A percentile compares a stretch with the other conserved stretches of the same genome.
Conservation (phyloP, 176 grass and related monocot species). For the sorghum (Sorghum bicolor) region DNA sequence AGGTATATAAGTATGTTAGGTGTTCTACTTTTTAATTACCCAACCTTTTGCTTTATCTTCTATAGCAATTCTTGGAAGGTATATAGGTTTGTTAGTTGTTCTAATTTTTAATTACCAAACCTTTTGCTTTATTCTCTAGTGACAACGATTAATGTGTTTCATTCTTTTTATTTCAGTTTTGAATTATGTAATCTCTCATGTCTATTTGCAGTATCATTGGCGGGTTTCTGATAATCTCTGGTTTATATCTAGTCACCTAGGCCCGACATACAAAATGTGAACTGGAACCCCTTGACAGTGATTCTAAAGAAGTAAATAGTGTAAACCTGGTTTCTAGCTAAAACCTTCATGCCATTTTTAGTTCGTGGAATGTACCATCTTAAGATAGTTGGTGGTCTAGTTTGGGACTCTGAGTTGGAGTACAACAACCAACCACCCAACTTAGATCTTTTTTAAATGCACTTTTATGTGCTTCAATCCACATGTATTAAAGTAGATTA, state of each 20-base stretch:
- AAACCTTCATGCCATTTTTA: conserved; percentile 44
- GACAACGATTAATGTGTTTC: neutral
- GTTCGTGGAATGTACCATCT: conserved; percentile 47
- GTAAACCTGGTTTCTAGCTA: conserved; percentile 35
- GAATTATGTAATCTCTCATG: conserved; percentile 20
- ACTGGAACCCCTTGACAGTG: conserved; percentile 27
- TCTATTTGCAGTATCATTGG: conserved; percentile 75
- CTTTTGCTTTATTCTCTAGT: neutral
- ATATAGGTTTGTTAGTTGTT: neutral
- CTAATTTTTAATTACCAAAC: neutral
- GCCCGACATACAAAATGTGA: conserved; percentile 48
- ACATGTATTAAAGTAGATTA: no score
- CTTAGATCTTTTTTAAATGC: no score
- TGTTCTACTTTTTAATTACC: neutral
- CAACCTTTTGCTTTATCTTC: neutral
- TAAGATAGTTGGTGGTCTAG: conserved; percentile 27
- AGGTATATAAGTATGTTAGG: conserved; percentile 53
- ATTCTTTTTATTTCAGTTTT: conserved; percentile 21
- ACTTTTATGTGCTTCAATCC: no score
- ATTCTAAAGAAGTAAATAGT: conserved; percentile 38
- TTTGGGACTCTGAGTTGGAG: neutral
- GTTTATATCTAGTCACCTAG: conserved; percentile 93
- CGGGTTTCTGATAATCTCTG: conserved; percentile 70
- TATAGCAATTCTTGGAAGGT: neutral
- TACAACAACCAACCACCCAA: no score